Base-by-base conservation (phyloP, 176 grass and related monocot species). In the Rhynchospora tenuis region DNA sequence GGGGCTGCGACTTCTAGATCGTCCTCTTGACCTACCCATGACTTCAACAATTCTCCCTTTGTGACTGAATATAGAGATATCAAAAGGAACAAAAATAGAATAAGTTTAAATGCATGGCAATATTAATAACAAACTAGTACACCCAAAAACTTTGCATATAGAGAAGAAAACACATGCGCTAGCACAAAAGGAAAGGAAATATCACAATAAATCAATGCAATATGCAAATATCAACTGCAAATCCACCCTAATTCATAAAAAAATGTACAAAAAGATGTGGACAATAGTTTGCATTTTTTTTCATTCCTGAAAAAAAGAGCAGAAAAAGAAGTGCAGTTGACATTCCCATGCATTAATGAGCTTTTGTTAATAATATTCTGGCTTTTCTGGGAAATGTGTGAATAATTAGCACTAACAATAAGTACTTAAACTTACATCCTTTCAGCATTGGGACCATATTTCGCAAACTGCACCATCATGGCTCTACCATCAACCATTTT, bases 401-500 rank as follows among this genome's bases (percentile, higher is more conserved):
- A 50, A 73, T 24, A 74, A 52, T 51, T 76, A 7, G 48, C 50
- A 56, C 7, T 14, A 73, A 7, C 3, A 79, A 47, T 50, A 64
- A 22, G 48, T 62, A 59, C 15, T 20, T 29, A 3, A 67, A 91
- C 90, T 95, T 89, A 98, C 96, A 98, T 98, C 45, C 79, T 81
- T 72, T 98, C 96, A 73, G 96, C 89, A 80, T 95, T 98, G 12
- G 96, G 96, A 20, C 96, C 96, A 20, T 98, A 98, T 80, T 98
- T 98, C 13, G 96, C 96, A 86, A 98, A 98, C 75, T 98, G 96
- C 78, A 98, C 96, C 96, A 98, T 98, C 67, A 98, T 98, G 79
- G 92, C 89, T 68, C 96, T 92, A 70, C 96, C 93, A 28, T 98
- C 93, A 50, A 98, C 96, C 56, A 91, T 81, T 58, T 87, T 89